These are phyloP conservation scores for Penicillium sp. DNA, from an alignment of 2,329 filamentous ascomycete species.

Conservation along the genomic window DNA sequence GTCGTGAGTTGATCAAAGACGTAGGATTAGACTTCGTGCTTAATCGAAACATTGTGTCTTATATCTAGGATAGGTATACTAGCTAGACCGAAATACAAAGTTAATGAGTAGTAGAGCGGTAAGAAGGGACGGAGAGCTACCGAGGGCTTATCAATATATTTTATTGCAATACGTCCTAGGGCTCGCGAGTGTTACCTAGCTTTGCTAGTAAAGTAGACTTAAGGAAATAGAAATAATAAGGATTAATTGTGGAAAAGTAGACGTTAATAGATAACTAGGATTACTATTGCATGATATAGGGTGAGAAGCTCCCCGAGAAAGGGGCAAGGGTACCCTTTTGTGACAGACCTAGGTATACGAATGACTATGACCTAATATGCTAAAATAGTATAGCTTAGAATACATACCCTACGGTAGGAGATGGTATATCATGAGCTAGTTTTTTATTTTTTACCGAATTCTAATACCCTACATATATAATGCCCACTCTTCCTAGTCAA, in stretches of 20 bases:
- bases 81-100: neutral
- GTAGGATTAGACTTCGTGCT: too few species aligned
- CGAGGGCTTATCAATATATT: neutral
- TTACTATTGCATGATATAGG: neutral
- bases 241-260: neutral
- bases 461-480: too few species aligned
- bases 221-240: neutral
- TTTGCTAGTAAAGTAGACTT: neutral
- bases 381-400: too few species aligned
- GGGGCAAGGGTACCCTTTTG: too few species aligned
- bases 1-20: too few species aligned
- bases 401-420: too few species aligned
- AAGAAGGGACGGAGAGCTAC: neutral
- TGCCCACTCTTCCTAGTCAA: too few species aligned
- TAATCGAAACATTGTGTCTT: neutral
- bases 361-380: too few species aligned
- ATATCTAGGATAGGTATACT: neutral
- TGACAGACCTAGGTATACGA: too few species aligned
- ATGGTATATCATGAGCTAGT: too few species aligned
- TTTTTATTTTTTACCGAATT: too few species aligned
- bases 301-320: too few species aligned
- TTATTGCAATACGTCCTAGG: neutral
- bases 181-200: neutral
- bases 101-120: neutral
- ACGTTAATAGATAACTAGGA: neutral